Evolutionary conservation across 73 alveolate species (phyloP).

Genomic region (Uronychia setigera): DNA sequence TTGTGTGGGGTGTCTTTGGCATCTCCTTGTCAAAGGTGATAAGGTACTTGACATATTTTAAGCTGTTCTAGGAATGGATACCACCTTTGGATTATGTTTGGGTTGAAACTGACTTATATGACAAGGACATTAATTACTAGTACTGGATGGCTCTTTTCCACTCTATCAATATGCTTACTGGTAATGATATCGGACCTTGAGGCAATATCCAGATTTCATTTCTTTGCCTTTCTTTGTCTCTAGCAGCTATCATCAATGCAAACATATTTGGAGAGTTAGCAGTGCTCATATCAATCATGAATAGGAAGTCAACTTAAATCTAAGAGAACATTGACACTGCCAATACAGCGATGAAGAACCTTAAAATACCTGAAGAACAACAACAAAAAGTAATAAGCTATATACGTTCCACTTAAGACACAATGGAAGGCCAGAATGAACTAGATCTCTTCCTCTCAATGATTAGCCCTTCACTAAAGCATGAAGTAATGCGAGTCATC

Average conservation of each 20-base stretch:
- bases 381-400: conserved; percentile 2
- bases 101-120: conserved; percentile 14
- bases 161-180: conserved; percentile 13
- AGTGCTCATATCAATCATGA: conserved; percentile 11
- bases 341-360: conserved; percentile 38
- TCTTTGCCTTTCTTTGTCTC: background rate
- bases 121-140: background rate
- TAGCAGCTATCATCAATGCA: conserved; percentile 37
- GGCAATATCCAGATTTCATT: conserved; percentile 8
- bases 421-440: conserved; percentile 6
- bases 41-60: background rate
- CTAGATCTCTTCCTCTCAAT: background rate
- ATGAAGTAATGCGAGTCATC: conserved; percentile 16
- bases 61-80: conserved; percentile 10
- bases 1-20: conserved; percentile 27
- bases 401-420: background rate
- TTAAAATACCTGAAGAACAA: conserved; percentile 10
- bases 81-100: conserved; percentile 38
- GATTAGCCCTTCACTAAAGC: conserved; percentile 34
- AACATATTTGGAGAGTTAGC: conserved; percentile 27
- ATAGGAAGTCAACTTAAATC: conserved; percentile 6
- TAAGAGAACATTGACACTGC: conserved; percentile 16
- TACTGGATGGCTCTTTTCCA: conserved; percentile 15
- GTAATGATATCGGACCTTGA: conserved; percentile 43
- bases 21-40: conserved; percentile 4